Percentiles rank a stretch among this genome's conserved stretches.
phyloP scores from a whole-genome alignment of 73 alveolate species.

The Blepharisma japonicum region DNA sequence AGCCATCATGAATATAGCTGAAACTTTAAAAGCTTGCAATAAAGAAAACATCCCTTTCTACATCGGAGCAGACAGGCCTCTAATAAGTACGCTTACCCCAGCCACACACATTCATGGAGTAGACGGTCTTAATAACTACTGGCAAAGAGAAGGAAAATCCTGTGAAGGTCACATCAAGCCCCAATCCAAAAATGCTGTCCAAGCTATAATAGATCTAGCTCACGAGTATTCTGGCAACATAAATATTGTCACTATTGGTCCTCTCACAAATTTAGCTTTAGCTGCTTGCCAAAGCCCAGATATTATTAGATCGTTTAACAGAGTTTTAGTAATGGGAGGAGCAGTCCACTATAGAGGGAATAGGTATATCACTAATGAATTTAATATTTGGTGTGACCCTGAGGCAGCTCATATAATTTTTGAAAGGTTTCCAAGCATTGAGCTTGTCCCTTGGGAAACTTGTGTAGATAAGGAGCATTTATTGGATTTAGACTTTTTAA shows the following conservation, averaged over 20 bases:
- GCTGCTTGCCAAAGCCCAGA: conserved; percentile 62
- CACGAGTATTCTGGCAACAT: conserved; percentile 43
- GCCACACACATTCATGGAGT: conserved; percentile 8
- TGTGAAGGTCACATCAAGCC: not conserved
- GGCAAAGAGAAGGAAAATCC: not conserved
- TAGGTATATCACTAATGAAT: conserved; percentile 62
- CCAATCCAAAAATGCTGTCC: conserved; percentile 25
- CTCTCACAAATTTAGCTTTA: conserved; percentile 66
- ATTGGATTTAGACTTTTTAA: not conserved
- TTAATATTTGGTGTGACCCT: conserved; percentile 65
- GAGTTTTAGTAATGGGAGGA: conserved; percentile 70
- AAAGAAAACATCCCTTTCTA: conserved; percentile 33
- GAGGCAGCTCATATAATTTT: conserved; percentile 68
- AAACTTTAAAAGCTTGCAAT: conserved; percentile 22
- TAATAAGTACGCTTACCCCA: conserved; percentile 7
- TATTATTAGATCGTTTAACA: conserved; percentile 43
- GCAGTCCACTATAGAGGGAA: conserved; percentile 59
- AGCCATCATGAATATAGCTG: conserved; percentile 56
- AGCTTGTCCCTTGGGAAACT: conserved; percentile 47
- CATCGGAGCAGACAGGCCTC: conserved; percentile 42
- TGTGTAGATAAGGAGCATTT: not conserved
- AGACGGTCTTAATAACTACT: conserved; percentile 15
- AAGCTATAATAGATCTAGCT: conserved; percentile 29
- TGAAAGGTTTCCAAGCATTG: conserved; percentile 32
- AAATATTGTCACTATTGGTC: conserved; percentile 60